Evolutionary conservation across 176 grass and related monocot species (phyloP), one percentile per base, ranked within the genome.

Genomic region (Triticum aestivum): DNA sequence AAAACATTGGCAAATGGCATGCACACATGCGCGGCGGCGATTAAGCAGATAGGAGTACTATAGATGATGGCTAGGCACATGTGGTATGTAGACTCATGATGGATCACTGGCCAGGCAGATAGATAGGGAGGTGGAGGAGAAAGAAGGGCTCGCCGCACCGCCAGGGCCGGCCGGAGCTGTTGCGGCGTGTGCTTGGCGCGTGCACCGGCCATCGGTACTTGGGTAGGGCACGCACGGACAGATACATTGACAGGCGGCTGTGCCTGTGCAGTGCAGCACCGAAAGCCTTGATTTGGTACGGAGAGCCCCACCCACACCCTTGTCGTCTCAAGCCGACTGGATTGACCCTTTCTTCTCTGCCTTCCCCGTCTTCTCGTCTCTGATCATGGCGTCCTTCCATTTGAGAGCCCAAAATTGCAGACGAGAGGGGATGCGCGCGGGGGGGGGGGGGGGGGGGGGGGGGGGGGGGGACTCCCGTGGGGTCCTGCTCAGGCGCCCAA

Each of bases 331-430:
- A 27, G 72, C 72, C 42, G 24, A 75, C 6, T 21, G 18, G 72
- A 75, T 29, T 54, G 73, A 54, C 73, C 47, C 15, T 58, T 58
- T 21, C 26, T 76, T 52, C 73, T 51, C 12, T 4, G 14, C 18
- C 9, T n/a, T 20, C 3, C 3, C 20, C 34, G 0, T 4, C 13
- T 39, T 51, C 13, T 5, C 47, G 4, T 51, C 47, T 5, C 15
- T 54, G 51, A 38, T 38, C 3, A 41, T 37, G n/a, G 14, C 24
- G 27, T 14, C 14, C 41, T 47, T 17, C 73, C 44, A 52, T 75
- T 75, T 30, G 52, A 76, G 73, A 51, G 73, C 26, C 44, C 45
- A 3, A 76, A 76, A 32, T 54, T 76, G 44, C 73, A 76, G 73
- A 26, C 41, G 59, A 1, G 58, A 62, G 59, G 7, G 8, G 2